Base-by-base conservation (phyloP, 176 grass and related monocot species). In the Dactylis glomerata region DNA sequence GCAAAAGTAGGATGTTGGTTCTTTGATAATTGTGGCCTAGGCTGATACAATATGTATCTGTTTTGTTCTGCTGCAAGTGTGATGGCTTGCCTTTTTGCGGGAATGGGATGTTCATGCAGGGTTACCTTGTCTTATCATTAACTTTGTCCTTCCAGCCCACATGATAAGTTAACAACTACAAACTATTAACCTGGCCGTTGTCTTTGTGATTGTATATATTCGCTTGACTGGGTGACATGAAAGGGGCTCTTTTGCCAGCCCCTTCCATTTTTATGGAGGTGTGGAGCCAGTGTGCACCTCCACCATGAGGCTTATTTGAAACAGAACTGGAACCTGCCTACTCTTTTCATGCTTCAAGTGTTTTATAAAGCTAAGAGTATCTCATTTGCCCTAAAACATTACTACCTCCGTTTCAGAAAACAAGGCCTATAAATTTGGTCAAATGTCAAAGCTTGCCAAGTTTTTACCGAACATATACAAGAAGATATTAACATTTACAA, bases 21-120 rank as follows among this genome's bases (percentile, higher is more conserved):
- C 5, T 71, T 44, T 31, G 42, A 58, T 32, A 52, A 27, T 68
- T 77, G 36, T 38, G 42, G 10, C 44, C 55, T 28, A 13, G 71
- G 54, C 49, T 82, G 32, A 78, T 86, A 37, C 5, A 78, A 24
- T 42, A 63, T 46, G 10, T 76, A 32, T 77, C 37, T 37, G 8
- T 36, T 80, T 44, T 75, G 28, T 33, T 64, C 69, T 40, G 45
- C 57, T 85, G 77, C 51, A 69, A 58, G 11, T 80, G 37, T 80
- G 32, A 13, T 17, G 69, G 79, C 30, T 72, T 41, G 23, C 73
- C 52, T 63, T 38, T 55, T 38, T 73, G 15, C 2, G 17, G 38
- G 11, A 72, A 46, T 72, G 23, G 3, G 44, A 45, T 13, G 12
- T 73, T 61, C 28, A 31, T 70, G 71, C 12, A 46, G 79, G 52